phyloP scores from a whole-genome alignment of 2,329 filamentous ascomycete species.

The Trichoderma polysporum region DNA sequence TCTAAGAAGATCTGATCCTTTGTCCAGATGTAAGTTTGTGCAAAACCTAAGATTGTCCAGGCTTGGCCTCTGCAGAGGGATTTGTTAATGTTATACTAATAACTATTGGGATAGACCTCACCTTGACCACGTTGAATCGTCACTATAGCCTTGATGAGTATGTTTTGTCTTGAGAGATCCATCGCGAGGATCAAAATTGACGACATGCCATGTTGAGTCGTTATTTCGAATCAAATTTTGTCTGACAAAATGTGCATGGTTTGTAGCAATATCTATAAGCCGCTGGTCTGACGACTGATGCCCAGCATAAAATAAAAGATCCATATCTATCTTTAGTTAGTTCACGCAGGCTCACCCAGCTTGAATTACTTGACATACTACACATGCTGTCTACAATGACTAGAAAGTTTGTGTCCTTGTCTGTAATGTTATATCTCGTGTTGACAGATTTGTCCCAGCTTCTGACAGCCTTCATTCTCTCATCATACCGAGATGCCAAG shows the following conservation, averaged over 20 bases:
- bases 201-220: conserved; percentile 43
- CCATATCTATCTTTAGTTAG: conserved; percentile 29
- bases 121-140: conserved; percentile 48
- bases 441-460: conserved; percentile 47
- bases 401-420: conserved; percentile 34
- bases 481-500: conserved; percentile 44
- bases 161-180: conserved; percentile 39
- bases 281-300: conserved; percentile 31
- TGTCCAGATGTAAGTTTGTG: conserved; percentile 50
- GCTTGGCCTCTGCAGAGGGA: conserved; percentile 39
- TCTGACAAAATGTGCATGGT: conserved; percentile 41
- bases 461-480: conserved; percentile 43
- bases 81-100: not conserved
- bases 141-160: conserved; percentile 48
- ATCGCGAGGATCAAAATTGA: conserved; percentile 44
- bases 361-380: conserved; percentile 23
- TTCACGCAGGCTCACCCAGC: not conserved
- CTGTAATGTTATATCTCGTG: conserved; percentile 28
- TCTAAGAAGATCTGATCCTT: conserved; percentile 42
- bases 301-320: conserved; percentile 41
- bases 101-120: not conserved
- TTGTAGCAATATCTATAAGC: conserved; percentile 38
- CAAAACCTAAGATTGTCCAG: conserved; percentile 50
- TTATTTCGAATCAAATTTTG: conserved; percentile 37
- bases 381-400: conserved; percentile 46